Base-by-base conservation (phyloP, 257 asterid species). In the Leptodermis oblonga region DNA sequence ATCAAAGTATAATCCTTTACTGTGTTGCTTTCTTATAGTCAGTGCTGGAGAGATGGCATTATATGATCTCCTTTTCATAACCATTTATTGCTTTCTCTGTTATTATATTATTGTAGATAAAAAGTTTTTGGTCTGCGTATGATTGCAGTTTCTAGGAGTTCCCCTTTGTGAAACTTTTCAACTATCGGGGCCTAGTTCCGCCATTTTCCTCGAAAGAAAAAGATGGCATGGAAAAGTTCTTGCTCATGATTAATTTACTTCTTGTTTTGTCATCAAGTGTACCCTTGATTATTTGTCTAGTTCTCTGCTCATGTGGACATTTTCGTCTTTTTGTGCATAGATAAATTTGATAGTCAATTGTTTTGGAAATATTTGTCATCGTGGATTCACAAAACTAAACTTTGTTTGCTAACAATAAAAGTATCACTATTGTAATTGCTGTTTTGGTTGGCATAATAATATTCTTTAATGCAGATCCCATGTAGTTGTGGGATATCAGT, bases 121-220 rank as follows among this genome's bases (percentile, higher is more conserved):
- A 61, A 60, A 22, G 49, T 49, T 68, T 62, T 31, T 74, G 49
- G 67, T 67, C 66, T 59, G 70, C 74, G 9, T 68, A 74, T 68
- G 65, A 74, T 74, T 68, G 70, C 78, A 61, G 25, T 69, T 68
- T 65, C 6, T 68, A 41, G 74, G 65, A 68, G 25, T 74, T 49
- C 41, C 55, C 60, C 64, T 74, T 68, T 61, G 33, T 36, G 46
- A 23, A 61, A 60, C 73, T 59, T 67, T 74, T 74, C 67, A 20
- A 67, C 65, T 70, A 54, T 41, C n/a, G 74, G 70, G 59, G 52
- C 65, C 69, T 51, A 68, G 42, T 51, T 74, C 26, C 17, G 0
- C 49, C 37, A 48, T 61, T 51, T 52, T 5, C 67, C 33, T 28
- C 46, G 14, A 51, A 74, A 68, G 54, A 36, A 28, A 49, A 74